Percentiles rank a stretch among this genome's conserved stretches.
Conservation (phyloP, 352 stramenopile genomes). For the Thraustotheca clavata region DNA sequence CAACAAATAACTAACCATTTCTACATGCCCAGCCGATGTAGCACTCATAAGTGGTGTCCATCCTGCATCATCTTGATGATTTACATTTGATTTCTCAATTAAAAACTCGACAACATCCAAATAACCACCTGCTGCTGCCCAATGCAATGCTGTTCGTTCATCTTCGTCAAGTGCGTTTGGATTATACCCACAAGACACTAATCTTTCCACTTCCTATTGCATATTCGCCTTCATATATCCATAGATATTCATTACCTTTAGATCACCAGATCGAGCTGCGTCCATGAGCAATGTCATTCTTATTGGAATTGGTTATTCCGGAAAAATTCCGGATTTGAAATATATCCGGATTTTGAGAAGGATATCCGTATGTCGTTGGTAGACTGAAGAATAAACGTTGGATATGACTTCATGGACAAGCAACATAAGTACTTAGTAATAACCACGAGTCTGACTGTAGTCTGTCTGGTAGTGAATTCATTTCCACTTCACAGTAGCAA, state of each 20-base stretch:
- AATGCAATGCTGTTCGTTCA: conserved; percentile 62
- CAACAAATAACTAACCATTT: conserved; percentile 46
- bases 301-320: not conserved
- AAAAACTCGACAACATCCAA: conserved; percentile 55
- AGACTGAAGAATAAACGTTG: too few species aligned
- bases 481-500: too few species aligned
- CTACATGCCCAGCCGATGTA: conserved; percentile 44
- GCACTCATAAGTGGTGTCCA: conserved; percentile 77
- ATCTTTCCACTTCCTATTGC: conserved; percentile 19
- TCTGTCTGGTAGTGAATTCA: too few species aligned
- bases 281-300: conserved; percentile 6
- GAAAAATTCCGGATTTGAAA: conserved; percentile 6
- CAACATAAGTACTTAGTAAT: too few species aligned
- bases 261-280: conserved; percentile 1
- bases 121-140: conserved; percentile 38
- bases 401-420: too few species aligned
- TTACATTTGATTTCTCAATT: conserved; percentile 30
- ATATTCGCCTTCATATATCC: too few species aligned
- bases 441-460: too few species aligned
- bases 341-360: not conserved
- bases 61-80: conserved; percentile 61
- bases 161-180: conserved; percentile 38
- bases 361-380: conserved; percentile 9
- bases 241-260: conserved; percentile 5
- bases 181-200: not conserved